phyloP scores from a whole-genome alignment of 306 rosid genomes.

The Acacia crassicarpa region DNA sequence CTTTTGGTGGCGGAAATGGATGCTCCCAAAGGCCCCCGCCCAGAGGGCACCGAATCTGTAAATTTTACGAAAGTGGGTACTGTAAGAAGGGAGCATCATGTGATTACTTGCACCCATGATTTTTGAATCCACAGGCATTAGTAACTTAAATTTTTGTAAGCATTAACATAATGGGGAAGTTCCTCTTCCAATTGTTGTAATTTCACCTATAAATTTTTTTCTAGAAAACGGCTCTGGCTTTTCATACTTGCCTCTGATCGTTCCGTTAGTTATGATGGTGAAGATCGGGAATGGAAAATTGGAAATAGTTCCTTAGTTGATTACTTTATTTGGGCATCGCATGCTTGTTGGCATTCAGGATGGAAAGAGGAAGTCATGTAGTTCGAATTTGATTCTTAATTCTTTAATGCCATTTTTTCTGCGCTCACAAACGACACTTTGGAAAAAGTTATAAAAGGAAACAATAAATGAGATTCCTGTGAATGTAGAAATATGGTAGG shows the following conservation, averaged over 20 bases:
- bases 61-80: conserved; percentile 72
- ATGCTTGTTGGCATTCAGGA: neutral
- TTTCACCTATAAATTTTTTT: conserved; percentile 38
- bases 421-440: neutral
- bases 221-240: conserved; percentile 29
- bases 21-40: conserved; percentile 54
- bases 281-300: neutral
- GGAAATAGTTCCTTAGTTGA: neutral
- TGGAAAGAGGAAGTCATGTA: neutral
- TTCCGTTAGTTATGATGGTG: conserved; percentile 9
- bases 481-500: neutral
- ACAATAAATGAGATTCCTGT: neutral
- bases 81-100: conserved; percentile 84
- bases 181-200: conserved; percentile 64
- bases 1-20: conserved; percentile 56
- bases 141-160: conserved; percentile 55
- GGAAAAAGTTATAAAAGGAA: no score
- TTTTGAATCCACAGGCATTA: conserved; percentile 45
- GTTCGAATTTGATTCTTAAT: neutral
- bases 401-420: neutral
- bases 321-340: neutral
- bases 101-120: conserved; percentile 74
- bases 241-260: conserved; percentile 3
- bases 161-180: conserved; percentile 50
- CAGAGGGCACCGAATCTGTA: conserved; percentile 88